Percentiles rank a stretch among this genome's conserved stretches.
phyloP scores from a whole-genome alignment of 192 early-diverging fungal genomes.

The Pilobolus umbonatus region DNA sequence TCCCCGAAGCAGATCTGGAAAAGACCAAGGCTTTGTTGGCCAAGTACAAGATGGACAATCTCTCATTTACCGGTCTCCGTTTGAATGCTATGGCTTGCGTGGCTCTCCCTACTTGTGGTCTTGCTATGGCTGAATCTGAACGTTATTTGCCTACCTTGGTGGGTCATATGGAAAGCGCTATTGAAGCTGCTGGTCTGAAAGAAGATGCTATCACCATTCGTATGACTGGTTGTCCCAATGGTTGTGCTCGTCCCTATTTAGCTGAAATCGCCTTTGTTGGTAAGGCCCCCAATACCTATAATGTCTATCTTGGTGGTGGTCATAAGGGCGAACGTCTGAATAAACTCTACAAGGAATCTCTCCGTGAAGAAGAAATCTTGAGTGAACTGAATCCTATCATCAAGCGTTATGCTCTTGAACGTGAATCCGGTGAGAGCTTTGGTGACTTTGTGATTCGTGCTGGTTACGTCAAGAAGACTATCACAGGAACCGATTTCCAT shows the following conservation, averaged over 20 bases:
- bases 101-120: slow-evolving; percentile 89
- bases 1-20: slow-evolving; percentile 66
- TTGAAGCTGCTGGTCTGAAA: slow-evolving; percentile 78
- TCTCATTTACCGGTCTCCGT: slow-evolving; percentile 71
- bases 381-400: slow-evolving; percentile 73
- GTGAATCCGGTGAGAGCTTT: slow-evolving; percentile 76
- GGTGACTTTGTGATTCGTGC: slow-evolving; percentile 94
- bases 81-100: slow-evolving; percentile 95
- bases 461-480: slow-evolving; percentile 78
- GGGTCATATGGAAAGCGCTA: slow-evolving; percentile 66
- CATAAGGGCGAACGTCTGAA: slow-evolving; percentile 82
- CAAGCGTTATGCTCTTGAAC: slow-evolving; percentile 69
- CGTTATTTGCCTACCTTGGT: slow-evolving; percentile 89
- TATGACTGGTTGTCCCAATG: slow-evolving; percentile 99
- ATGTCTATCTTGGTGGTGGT: slow-evolving; percentile 91
- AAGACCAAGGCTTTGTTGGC: slow-evolving; percentile 65
- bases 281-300: slow-evolving; percentile 92
- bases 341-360: slow-evolving; percentile 87
- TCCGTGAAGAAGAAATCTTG: slow-evolving; percentile 88
- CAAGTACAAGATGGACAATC: slow-evolving; percentile 79
- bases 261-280: slow-evolving; percentile 95
- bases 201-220: slow-evolving; percentile 90
- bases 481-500: slow-evolving; percentile 75
- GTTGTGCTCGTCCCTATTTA: slow-evolving; percentile 90
- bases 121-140: slow-evolving; percentile 97